Conservation (phyloP, 2,329 filamentous ascomycete species). For the Lachnum nothofagi region DNA sequence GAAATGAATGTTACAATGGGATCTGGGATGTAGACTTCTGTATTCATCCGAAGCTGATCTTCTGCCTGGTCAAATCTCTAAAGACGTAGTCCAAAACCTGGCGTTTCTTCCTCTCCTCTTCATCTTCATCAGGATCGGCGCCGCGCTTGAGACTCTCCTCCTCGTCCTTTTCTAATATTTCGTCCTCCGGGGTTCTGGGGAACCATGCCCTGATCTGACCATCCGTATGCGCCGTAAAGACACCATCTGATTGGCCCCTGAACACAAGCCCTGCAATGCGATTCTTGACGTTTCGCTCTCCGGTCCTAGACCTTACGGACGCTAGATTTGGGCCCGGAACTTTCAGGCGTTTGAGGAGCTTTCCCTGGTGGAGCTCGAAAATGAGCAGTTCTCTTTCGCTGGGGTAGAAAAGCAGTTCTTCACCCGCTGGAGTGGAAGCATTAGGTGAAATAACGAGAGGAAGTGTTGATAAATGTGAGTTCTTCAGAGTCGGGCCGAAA, state of each 20-base stretch:
- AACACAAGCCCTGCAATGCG: constrained; percentile 73
- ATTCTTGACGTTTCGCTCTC: constrained; percentile 56
- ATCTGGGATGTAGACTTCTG: background rate
- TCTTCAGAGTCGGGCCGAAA: constrained; percentile 78
- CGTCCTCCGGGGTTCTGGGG: constrained; percentile 50
- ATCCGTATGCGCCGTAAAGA: constrained; percentile 80
- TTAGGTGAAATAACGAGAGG: constrained; percentile 60
- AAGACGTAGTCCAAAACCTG: constrained; percentile 78
- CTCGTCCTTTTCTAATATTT: constrained; percentile 46
- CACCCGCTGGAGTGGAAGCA: constrained; percentile 48
- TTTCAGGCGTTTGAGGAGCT: constrained; percentile 63
- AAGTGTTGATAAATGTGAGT: constrained; percentile 58
- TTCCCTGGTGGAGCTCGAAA: constrained; percentile 74
- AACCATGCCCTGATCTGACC: constrained; percentile 79
- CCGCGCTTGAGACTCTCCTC: constrained; percentile 31
- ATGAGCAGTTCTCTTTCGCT: constrained; percentile 76
- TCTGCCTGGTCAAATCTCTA: constrained; percentile 65
- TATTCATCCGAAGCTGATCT: constrained; percentile 54
- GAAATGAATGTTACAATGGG: background rate
- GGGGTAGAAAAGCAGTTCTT: constrained; percentile 72
- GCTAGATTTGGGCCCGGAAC: constrained; percentile 53
- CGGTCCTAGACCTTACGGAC: constrained; percentile 42
- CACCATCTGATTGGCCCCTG: constrained; percentile 58
- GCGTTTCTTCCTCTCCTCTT: constrained; percentile 62
- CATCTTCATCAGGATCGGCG: constrained; percentile 45